Evolutionary conservation across 2,329 filamentous ascomycete genomes (phyloP).

Genomic region (Basipetospora chlamydospora): DNA sequence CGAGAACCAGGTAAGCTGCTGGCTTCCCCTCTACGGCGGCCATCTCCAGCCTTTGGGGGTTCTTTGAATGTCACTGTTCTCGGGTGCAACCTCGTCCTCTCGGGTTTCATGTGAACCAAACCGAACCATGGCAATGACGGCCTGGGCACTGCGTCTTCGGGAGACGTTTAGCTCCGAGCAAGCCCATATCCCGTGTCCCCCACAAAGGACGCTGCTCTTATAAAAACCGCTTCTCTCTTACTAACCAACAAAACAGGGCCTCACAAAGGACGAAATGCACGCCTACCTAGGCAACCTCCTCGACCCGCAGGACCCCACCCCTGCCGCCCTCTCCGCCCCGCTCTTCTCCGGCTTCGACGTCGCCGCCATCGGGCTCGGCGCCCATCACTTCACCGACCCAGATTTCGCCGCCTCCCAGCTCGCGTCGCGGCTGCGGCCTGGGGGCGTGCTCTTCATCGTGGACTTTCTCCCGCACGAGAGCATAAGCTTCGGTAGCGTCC

Average conservation of each 20-base stretch:
- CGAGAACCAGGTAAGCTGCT: conserved; percentile 32
- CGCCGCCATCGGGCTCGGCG: conserved; percentile 45
- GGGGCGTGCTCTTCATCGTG: conserved; percentile 52
- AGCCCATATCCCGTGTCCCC: not conserved
- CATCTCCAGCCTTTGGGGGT: too few relatives aligned
- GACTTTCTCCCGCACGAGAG: conserved; percentile 49
- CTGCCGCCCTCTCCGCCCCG: conserved; percentile 40
- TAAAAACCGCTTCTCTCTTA: too few relatives aligned
- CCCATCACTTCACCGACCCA: conserved; percentile 56
- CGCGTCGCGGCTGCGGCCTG: conserved; percentile 45
- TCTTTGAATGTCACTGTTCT: too few relatives aligned
- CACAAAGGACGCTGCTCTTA: too few relatives aligned
- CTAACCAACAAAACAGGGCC: conserved; percentile 21
- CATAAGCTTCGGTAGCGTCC: too few relatives aligned
- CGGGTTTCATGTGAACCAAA: too few relatives aligned
- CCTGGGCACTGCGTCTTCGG: too few relatives aligned
- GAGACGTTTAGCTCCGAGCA: too few relatives aligned
- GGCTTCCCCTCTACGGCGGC: too few relatives aligned
- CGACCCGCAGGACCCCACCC: conserved; percentile 26
- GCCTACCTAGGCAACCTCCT: conserved; percentile 45
- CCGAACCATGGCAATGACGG: too few relatives aligned
- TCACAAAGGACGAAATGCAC: conserved; percentile 35
- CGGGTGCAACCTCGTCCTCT: too few relatives aligned
- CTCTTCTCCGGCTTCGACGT: conserved; percentile 58
- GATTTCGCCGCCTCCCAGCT: conserved; percentile 42